Conservation (phyloP, 139 green algal species). For the Dunaliella sp. region DNA sequence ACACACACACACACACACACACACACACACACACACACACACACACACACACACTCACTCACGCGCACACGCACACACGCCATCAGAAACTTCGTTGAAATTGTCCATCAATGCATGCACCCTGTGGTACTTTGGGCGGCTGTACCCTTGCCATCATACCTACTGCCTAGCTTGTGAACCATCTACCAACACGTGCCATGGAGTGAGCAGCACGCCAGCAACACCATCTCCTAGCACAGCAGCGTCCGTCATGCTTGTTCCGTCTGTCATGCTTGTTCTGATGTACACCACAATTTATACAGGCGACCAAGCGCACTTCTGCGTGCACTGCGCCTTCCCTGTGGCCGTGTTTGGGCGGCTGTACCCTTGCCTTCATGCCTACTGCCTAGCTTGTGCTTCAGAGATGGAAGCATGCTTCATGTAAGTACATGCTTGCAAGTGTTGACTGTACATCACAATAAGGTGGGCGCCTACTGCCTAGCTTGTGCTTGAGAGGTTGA, state of each 20-base stretch:
- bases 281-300: constrained; percentile 11
- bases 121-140: not conserved
- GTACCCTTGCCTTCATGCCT: constrained; percentile 74
- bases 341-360: constrained; percentile 68
- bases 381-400: constrained; percentile 67
- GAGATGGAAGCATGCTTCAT: constrained; percentile 68
- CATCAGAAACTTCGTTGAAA: not conserved
- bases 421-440: constrained; percentile 49
- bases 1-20: not conserved
- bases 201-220: no score
- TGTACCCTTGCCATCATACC: not conserved
- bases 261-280: not conserved
- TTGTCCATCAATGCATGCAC: not conserved
- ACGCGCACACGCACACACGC: not conserved
- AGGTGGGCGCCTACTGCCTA: no score
- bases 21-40: not conserved
- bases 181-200: not conserved
- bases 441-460: no score
- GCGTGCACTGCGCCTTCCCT: constrained; percentile 64
- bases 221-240: no score
- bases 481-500: no score
- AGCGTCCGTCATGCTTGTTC: no score
- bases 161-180: not conserved
- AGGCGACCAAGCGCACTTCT: constrained; percentile 60
- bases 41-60: not conserved